Base-by-base conservation (phyloP, 768 basidiomycete genomes). In the Lentinus brumalis region DNA sequence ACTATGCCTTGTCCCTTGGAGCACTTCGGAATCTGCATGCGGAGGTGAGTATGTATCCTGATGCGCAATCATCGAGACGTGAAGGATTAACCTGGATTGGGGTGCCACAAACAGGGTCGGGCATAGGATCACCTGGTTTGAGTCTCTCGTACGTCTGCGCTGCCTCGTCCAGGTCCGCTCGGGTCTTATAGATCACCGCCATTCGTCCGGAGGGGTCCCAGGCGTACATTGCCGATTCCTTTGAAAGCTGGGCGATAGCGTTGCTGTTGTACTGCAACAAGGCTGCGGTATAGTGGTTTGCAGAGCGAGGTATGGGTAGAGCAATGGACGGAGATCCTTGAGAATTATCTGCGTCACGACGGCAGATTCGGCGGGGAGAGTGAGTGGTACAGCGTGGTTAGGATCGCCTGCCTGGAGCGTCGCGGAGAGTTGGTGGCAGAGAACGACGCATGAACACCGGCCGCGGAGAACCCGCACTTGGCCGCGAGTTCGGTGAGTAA, bases 291-390 rank as follows among this genome's bases (percentile, higher is more conserved):
- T 82, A 80, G 70, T 82, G 80, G 21, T 73, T 76, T 35, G 58
- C 61, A 10, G 38, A 39, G 75, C 71, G 78, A 14, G 81, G 80
- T 0, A 88, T 75, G 3, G 88, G 64, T 91, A 91, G 1, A 95
- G 71, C 1, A 96, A 71, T 8, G 94, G 93, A 31, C 87, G 83
- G 0, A 98, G 75, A 71, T 98, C 95, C 63, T 90, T 91, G 39
- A 96, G 81, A 60, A 98, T 90, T 63, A 96, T 88, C 68, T 98
- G 95, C 0, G 90, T 89, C 50, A 96, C 76, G 62, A 88, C 82
- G 0, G 84, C 78, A 2, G 88, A 82, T 42, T 91, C 88, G 11
- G 74, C 73, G 0, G 92, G 1, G 85, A 77, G 10, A 94, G 75
- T 2, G 77, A 72, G 42, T 79, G 77, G 63, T 85, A 94, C 3